Conservation (phyloP, 1,284 basidiomycete species). For the Schizophyllum amplum region DNA sequence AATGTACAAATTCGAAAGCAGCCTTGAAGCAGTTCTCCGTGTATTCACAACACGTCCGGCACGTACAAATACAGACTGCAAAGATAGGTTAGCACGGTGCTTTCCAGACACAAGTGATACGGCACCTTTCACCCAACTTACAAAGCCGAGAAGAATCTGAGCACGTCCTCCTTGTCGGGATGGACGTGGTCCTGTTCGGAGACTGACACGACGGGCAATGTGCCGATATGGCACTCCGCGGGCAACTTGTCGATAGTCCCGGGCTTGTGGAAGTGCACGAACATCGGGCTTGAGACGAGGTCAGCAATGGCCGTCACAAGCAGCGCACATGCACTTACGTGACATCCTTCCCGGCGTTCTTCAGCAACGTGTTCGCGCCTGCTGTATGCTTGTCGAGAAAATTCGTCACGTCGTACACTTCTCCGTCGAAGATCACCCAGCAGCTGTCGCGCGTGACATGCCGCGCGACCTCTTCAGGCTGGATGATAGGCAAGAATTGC, state of each 20-base stretch:
- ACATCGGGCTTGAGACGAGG: not conserved
- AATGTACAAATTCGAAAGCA: not conserved
- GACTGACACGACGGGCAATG: not conserved
- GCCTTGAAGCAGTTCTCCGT: not conserved
- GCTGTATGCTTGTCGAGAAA: constrained; percentile 43
- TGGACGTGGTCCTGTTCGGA: not conserved
- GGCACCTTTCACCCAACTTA: not conserved
- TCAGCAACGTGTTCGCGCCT: constrained; percentile 28
- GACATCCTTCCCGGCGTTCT: constrained; percentile 33
- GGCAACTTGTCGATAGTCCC: not conserved
- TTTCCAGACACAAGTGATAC: not conserved
- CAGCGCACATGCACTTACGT: constrained; percentile 19
- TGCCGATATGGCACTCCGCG: not conserved
- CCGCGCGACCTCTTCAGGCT: constrained; percentile 36
- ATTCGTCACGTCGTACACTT: constrained; percentile 73
- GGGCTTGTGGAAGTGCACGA: not conserved
- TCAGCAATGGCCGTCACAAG: not conserved
- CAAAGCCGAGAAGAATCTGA: not conserved
- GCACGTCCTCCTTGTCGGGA: not conserved
- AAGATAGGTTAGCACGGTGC: not conserved
- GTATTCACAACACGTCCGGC: not conserved
- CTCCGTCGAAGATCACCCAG: constrained; percentile 63
- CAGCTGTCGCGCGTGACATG: constrained; percentile 71
- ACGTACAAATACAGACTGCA: not conserved
- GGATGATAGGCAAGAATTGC: not conserved